Percentiles rank a stretch among this genome's conserved stretches.
Evolutionary conservation across 2,329 filamentous ascomycete species (phyloP).

Genomic region (Diaporthe capsici): DNA sequence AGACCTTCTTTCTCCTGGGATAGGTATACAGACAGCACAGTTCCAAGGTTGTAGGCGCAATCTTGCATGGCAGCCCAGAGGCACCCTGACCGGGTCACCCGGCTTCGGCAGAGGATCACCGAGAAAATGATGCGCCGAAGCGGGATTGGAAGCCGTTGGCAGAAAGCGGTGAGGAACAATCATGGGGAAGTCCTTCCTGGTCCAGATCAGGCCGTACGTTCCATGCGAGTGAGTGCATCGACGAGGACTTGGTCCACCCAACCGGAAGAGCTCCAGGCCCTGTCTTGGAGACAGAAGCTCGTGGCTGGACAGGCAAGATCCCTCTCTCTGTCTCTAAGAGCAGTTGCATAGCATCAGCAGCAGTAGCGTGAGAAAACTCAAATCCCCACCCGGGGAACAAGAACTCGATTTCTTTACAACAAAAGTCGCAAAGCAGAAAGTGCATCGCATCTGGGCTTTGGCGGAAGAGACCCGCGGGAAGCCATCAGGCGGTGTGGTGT

Average conservation of each 20-base stretch:
- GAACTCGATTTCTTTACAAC: neutral
- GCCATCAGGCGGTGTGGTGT: constrained; percentile 5
- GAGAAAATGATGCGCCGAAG: neutral
- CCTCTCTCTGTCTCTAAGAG: neutral
- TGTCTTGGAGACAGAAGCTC: neutral
- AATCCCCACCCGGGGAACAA: neutral
- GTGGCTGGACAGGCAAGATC: constrained; percentile 23
- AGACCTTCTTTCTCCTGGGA: neutral
- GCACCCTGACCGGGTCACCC: neutral
- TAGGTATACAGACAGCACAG: no score
- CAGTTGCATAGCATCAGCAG: neutral
- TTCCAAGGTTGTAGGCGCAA: neutral
- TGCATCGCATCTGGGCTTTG: neutral
- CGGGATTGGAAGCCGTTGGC: constrained; percentile 1
- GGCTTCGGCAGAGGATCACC: constrained; percentile 11
- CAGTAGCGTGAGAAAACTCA: neutral
- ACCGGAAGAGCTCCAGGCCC: constrained; percentile 32
- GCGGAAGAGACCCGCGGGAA: constrained; percentile 14
- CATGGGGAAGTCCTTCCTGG: neutral
- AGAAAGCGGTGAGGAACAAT: constrained; percentile 2
- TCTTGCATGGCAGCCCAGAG: neutral
- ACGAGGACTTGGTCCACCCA: neutral
- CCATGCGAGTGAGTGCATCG: constrained; percentile 21
- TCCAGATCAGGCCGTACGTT: neutral
- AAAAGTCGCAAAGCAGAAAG: neutral